These are phyloP conservation scores for Leptographium radiaticola DNA, from an alignment of 2,329 filamentous ascomycete species.

Conservation along the genomic window DNA sequence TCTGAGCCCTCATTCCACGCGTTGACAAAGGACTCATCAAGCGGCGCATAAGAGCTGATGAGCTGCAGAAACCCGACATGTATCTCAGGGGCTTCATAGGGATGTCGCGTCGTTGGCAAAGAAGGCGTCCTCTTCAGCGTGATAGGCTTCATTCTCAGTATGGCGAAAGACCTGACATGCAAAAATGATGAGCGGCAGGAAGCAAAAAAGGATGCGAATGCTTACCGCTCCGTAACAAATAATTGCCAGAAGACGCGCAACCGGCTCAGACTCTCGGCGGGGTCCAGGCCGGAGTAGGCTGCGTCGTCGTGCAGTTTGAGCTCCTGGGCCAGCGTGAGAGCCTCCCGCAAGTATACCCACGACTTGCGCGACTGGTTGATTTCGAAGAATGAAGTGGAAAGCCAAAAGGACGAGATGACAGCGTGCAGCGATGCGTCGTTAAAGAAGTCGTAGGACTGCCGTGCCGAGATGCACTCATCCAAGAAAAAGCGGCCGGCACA, in stretches of 20 bases:
- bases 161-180: conserved; percentile 41
- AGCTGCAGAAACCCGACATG: conserved; percentile 46
- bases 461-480: conserved; percentile 42
- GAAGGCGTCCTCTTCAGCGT: conserved; percentile 46
- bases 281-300: conserved; percentile 33
- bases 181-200: not conserved
- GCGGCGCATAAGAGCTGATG: conserved; percentile 46
- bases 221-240: conserved; percentile 46
- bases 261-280: conserved; percentile 38
- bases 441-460: conserved; percentile 43
- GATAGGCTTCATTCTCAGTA: conserved; percentile 50
- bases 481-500: conserved; percentile 41
- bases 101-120: conserved; percentile 36
- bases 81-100: conserved; percentile 38
- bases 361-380: conserved; percentile 48
- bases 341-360: conserved; percentile 49
- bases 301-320: conserved; percentile 45
- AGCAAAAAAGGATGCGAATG: not conserved
- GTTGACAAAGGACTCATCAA: conserved; percentile 50
- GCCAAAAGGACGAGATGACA: conserved; percentile 50
- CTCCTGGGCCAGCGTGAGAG: conserved; percentile 45
- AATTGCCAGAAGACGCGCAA: conserved; percentile 49
- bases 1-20: conserved; percentile 48
- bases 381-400: conserved; percentile 48
- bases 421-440: conserved; percentile 40